Evolutionary conservation across 2,329 filamentous ascomycete genomes (phyloP).

Genomic region (Fusarium dlaminii): DNA sequence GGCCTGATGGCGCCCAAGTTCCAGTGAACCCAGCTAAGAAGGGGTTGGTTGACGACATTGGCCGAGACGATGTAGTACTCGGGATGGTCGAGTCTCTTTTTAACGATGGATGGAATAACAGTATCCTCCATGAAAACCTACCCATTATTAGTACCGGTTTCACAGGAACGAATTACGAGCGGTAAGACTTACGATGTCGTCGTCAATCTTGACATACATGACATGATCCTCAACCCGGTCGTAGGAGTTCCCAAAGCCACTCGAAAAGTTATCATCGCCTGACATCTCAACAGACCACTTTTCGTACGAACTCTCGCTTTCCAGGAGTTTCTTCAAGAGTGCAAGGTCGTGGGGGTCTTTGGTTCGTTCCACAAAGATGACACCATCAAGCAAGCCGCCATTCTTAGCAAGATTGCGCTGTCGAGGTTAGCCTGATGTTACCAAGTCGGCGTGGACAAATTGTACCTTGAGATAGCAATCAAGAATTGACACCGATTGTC

Average conservation of each 20-base stretch:
- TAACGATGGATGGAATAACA: constrained; percentile 62
- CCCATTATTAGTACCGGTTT: background rate
- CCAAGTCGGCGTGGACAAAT: background rate
- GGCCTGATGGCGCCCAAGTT: constrained; percentile 62
- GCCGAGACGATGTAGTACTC: constrained; percentile 62
- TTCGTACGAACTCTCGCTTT: constrained; percentile 50
- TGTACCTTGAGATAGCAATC: constrained; percentile 57
- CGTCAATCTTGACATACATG: constrained; percentile 52
- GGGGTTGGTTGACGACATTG: constrained; percentile 66
- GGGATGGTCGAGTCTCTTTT: constrained; percentile 61
- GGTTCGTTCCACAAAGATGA: constrained; percentile 57
- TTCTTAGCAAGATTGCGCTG: constrained; percentile 56
- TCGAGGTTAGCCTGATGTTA: background rate
- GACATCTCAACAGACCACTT: constrained; percentile 49
- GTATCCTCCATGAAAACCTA: constrained; percentile 51
- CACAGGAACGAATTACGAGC: accelerated
- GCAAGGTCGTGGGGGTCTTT: constrained; percentile 50
- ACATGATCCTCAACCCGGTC: constrained; percentile 58
- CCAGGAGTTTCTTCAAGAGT: constrained; percentile 52
- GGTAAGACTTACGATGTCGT: constrained; percentile 48
- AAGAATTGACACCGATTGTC: constrained; percentile 55
- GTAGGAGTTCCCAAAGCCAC: constrained; percentile 52
- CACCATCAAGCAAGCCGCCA: constrained; percentile 55
- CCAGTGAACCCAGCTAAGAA: constrained; percentile 63
- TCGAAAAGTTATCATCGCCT: constrained; percentile 41